Evolutionary conservation across 1,284 basidiomycete genomes (phyloP).

Genomic region (Pulchroboletus neoregius): DNA sequence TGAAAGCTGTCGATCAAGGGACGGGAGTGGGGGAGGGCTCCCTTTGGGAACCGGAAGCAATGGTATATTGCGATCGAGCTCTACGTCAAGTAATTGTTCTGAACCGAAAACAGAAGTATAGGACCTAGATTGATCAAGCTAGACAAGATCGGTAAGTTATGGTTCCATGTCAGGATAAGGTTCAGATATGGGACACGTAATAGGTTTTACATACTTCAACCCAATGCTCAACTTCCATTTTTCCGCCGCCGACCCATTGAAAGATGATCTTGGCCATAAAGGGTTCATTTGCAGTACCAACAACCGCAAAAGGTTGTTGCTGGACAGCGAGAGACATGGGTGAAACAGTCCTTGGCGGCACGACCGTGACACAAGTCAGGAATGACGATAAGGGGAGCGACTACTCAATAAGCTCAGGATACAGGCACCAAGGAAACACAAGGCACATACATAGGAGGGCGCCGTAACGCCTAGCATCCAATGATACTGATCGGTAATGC

Average conservation of each 20-base stretch:
- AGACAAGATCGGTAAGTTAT: conserved; percentile 5
- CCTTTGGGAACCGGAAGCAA: conserved; percentile 40
- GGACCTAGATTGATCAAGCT: conserved; percentile 59
- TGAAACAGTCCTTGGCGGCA: conserved; percentile 36
- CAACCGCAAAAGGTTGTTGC: conserved; percentile 55
- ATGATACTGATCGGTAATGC: conserved; percentile 48
- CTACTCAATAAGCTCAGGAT: conserved; percentile 13
- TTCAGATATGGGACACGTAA: background rate
- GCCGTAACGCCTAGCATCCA: conserved; percentile 69
- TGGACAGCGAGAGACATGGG: conserved; percentile 34
- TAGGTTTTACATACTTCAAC: conserved; percentile 51
- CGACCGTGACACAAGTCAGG: conserved; percentile 44
- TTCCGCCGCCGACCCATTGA: conserved; percentile 44
- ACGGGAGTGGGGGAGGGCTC: conserved; percentile 25
- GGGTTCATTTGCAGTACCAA: conserved; percentile 52
- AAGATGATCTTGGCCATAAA: conserved; percentile 64
- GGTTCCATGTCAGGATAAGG: background rate
- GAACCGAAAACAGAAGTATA: conserved; percentile 52
- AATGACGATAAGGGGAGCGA: conserved; percentile 40
- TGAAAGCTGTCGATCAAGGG: conserved; percentile 25
- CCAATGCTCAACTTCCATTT: conserved; percentile 65
- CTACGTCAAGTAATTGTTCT: conserved; percentile 69
- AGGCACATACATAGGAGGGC: conserved; percentile 61
- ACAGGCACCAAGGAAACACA: background rate
- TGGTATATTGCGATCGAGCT: conserved; percentile 59